A percentile compares a stretch with the other conserved stretches of the same genome.
These are phyloP conservation scores for Lasiodiplodia hormozganensis DNA, from an alignment of 2,329 filamentous ascomycete genomes.

Conservation along the genomic window DNA sequence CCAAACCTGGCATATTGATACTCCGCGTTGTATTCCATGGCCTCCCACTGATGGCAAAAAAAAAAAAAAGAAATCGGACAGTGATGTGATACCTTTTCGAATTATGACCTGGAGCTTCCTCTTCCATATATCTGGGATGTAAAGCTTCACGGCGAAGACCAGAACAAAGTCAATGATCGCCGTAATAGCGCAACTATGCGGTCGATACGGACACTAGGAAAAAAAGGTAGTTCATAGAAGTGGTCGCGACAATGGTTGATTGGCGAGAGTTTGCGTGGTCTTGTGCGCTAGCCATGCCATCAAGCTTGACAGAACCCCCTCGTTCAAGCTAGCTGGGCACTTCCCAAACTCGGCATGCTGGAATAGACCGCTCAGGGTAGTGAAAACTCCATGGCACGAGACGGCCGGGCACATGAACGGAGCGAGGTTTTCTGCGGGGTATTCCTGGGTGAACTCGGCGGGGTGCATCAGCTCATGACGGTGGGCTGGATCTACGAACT, in stretches of 20 bases:
- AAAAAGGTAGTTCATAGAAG: not conserved
- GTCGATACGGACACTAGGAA: too few species aligned
- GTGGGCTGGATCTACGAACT: conserved; percentile 35
- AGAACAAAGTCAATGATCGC: not conserved
- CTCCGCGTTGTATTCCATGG: too few species aligned
- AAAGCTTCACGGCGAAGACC: not conserved
- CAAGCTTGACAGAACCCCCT: conserved; percentile 2
- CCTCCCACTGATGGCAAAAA: not conserved
- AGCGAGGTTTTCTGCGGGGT: not conserved
- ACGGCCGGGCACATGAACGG: not conserved
- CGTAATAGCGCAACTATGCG: not conserved
- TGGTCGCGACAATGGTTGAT: not conserved
- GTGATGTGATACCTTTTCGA: not conserved
- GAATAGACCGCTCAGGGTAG: not conserved
- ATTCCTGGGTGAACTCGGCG: not conserved
- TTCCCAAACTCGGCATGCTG: conserved; percentile 11
- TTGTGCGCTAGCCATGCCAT: conserved; percentile 21
- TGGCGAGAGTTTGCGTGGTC: not conserved
- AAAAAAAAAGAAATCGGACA: not conserved
- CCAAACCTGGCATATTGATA: too few species aligned
- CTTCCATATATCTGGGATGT: not conserved
- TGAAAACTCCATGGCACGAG: conserved; percentile 7
- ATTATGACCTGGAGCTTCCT: not conserved
- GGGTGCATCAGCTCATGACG: conserved; percentile 29
- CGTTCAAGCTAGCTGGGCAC: not conserved